Evolutionary conservation across 345 rosid species (phyloP), one percentile per base, ranked within the genome.

Genomic region (Moringa oleifera): DNA sequence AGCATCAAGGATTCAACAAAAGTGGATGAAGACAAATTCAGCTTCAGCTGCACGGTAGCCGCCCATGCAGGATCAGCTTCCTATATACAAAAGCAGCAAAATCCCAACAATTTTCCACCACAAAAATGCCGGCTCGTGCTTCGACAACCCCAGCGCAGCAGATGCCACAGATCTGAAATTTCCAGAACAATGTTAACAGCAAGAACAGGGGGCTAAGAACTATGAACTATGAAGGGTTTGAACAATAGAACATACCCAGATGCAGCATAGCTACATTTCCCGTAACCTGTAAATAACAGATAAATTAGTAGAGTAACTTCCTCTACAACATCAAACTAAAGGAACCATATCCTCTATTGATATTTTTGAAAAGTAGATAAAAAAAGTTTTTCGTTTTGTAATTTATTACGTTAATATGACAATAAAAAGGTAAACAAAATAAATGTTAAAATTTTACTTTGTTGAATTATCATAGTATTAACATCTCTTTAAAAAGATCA

Each of bases 171-270:
- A 75, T 67, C 90, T 84, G 68, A 60, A 66, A 76, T 15, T n/a
- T 15, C 25, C 49, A 24, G n/a, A 60, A 37, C 68, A 63, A 18
- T 10, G 51, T 18, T 20, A 0, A 2, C 31, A 55, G 41, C 20
- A 20, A 47, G 17, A 49, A 55, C 21, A 31, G 23, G 21, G 25
- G 15, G 20, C 18, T 24, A 36, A 4, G n/a, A 59, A 53, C 19
- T 20, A n/a, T n/a, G n/a, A n/a, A n/a, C n/a, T n/a, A n/a, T n/a
- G n/a, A n/a, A n/a, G n/a, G n/a, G n/a, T n/a, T n/a, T n/a, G n/a
- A n/a, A n/a, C n/a, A n/a, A n/a, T n/a, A n/a, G n/a, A n/a, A n/a
- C 77, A 62, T 74, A 87, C 90, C 83, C 73, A 0, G 88, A 41
- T 50, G 75, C 71, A 13, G 73, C 55, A 59, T 75, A 87, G 17